Evolutionary conservation across 805 yeast species (phyloP).

Genomic region (Lipomyces yamanashiensis): DNA sequence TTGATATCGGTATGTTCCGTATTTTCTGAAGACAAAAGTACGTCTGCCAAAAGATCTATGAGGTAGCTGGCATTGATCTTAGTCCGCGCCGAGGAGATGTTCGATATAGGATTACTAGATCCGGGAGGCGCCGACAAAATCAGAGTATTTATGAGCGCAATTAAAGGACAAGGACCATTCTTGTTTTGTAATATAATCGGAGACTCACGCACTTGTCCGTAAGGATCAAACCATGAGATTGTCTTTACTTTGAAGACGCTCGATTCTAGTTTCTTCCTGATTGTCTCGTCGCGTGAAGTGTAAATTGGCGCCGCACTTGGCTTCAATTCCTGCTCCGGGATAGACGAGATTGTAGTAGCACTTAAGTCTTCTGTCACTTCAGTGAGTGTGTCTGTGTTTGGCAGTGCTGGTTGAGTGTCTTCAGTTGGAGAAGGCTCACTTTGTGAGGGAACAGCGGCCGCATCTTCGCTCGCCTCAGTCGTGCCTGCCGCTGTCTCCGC

Average conservation of each 20-base stretch:
- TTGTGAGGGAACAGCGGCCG: neutral
- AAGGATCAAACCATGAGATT: constrained; percentile 28
- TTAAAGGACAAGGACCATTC: constrained; percentile 88
- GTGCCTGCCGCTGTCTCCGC: neutral
- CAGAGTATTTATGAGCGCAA: constrained; percentile 75
- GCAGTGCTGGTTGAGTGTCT: neutral
- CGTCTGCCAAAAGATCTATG: constrained; percentile 57
- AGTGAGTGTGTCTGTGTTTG: no score
- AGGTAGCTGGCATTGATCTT: constrained; percentile 50
- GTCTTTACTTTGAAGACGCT: constrained; percentile 30
- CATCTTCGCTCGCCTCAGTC: neutral
- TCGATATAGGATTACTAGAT: constrained; percentile 14
- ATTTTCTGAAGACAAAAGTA: constrained; percentile 45
- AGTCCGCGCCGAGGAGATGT: constrained; percentile 24
- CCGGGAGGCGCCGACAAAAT: constrained; percentile 53
- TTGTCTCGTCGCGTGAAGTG: constrained; percentile 1
- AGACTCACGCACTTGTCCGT: constrained; percentile 20
- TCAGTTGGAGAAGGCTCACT: neutral
- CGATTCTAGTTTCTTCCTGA: constrained; percentile 9
- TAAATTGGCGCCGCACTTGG: neutral
- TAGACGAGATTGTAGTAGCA: neutral
- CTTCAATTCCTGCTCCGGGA: neutral
- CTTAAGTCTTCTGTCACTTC: neutral
- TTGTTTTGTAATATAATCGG: constrained; percentile 70
- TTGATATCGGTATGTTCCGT: constrained; percentile 41